Percentiles rank a stretch among this genome's conserved stretches.
phyloP scores from a whole-genome alignment of 192 early-diverging fungal genomes.

The Backusella macrospora region DNA sequence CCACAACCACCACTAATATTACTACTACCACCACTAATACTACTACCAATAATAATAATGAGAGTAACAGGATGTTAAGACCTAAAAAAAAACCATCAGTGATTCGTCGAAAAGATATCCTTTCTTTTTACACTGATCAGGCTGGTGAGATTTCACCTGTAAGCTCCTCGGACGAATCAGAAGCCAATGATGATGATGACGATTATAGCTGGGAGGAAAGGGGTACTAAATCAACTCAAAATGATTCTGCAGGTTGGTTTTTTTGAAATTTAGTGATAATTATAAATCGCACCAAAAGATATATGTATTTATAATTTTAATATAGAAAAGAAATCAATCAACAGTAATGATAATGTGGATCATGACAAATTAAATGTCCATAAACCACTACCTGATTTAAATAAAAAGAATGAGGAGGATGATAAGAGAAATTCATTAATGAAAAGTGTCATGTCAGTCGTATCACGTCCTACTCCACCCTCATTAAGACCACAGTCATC shows the following conservation, averaged over 20 bases:
- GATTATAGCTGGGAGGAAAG: constrained; percentile 20
- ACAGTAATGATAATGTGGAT: no score
- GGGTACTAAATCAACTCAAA: neutral
- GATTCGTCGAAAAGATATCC: constrained; percentile 15
- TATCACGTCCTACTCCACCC: constrained; percentile 1
- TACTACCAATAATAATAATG: no score
- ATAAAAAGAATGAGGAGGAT: neutral
- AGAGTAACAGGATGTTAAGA: neutral
- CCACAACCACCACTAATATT: no score
- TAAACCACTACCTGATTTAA: constrained; percentile 9
- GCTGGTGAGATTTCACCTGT: constrained; percentile 19
- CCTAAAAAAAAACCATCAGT: neutral
- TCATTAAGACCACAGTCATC: constrained; percentile 6
- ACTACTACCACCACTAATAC: no score
- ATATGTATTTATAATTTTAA: neutral
- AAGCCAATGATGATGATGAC: constrained; percentile 9
- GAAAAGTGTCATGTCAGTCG: constrained; percentile 2
- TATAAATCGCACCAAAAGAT: constrained; percentile 8
- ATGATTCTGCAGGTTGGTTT: constrained; percentile 23
- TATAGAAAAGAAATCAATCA: neutral
- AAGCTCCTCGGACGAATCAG: constrained; percentile 23
- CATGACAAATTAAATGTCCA: neutral
- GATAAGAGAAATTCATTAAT: constrained; percentile 1
- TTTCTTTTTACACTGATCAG: constrained; percentile 21
- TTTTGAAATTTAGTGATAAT: neutral